Conservation (phyloP, 176 grass and related monocot species). For the Pharus latifolius region DNA sequence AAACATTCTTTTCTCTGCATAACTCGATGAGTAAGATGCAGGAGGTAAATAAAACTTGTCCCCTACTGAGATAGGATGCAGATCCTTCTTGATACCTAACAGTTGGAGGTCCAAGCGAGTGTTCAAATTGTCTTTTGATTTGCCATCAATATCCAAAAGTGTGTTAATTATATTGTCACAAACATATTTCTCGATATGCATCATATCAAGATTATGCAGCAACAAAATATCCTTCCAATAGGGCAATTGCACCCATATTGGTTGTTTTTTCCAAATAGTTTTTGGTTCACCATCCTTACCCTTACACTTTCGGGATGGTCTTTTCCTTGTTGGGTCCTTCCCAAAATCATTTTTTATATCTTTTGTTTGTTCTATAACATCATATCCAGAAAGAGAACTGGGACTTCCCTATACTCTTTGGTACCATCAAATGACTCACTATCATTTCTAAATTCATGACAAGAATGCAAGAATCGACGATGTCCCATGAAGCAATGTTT, state of each 20-base stretch:
- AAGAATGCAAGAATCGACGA: not conserved
- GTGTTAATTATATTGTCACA: not conserved
- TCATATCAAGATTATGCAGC: not conserved
- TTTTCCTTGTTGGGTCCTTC: not conserved
- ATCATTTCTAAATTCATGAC: not conserved
- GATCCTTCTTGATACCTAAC: no score
- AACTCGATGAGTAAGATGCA: no score
- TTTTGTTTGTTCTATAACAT: not conserved
- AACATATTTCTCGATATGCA: no score
- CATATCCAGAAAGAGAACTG: not conserved
- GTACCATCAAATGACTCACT: not conserved
- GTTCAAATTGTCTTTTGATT: not conserved
- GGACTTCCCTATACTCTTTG: not conserved
- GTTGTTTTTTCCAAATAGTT: not conserved
- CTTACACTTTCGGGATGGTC: not conserved
- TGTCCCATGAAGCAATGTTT: not conserved
- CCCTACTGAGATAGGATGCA: no score
- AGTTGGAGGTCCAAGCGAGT: no score
- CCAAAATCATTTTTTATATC: not conserved
- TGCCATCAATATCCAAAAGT: not conserved
- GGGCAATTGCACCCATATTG: not conserved
- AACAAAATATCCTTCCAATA: not conserved
- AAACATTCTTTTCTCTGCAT: no score
- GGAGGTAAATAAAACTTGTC: no score
- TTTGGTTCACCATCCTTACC: not conserved